phyloP scores from a whole-genome alignment of 2,329 filamentous ascomycete species.

The Aureobasidium sp. region DNA sequence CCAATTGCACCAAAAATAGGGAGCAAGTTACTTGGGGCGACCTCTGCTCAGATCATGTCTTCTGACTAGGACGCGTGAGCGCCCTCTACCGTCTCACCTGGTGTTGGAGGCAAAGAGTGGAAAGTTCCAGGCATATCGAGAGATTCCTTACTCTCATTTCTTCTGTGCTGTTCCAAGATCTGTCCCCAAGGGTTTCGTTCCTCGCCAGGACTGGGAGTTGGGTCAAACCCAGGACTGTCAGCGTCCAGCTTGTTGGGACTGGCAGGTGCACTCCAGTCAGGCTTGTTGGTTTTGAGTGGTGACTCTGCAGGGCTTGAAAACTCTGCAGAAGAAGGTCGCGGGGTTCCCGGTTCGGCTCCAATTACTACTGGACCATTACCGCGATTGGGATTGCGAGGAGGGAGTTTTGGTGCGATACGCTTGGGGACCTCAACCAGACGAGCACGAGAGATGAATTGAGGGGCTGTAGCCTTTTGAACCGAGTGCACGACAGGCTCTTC shows the following conservation, averaged over 20 bases:
- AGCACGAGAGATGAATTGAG: conserved; percentile 51
- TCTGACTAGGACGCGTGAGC: background rate
- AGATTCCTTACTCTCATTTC: conserved; percentile 16
- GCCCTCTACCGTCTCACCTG: conserved; percentile 11
- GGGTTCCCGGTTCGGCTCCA: conserved; percentile 17
- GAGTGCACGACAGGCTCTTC: conserved; percentile 64
- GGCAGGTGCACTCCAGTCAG: background rate
- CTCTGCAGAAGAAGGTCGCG: background rate
- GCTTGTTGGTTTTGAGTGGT: background rate
- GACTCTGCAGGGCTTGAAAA: background rate
- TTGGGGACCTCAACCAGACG: conserved; percentile 80
- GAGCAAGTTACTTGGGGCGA: background rate
- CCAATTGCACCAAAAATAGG: background rate
- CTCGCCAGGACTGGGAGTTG: conserved; percentile 1
- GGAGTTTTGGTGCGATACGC: conserved; percentile 67
- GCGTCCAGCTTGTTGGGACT: background rate
- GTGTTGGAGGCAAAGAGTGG: conserved; percentile 18
- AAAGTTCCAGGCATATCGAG: conserved; percentile 26
- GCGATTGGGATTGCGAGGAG: conserved; percentile 62
- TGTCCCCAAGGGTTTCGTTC: conserved; percentile 19
- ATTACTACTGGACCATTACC: conserved; percentile 25
- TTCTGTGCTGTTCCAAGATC: conserved; percentile 16
- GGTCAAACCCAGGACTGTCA: background rate
- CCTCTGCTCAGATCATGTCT: no score
- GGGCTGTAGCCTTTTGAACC: conserved; percentile 45